Base-by-base conservation (phyloP, 2,329 filamentous ascomycete genomes). In the Aspergillus piperis region DNA sequence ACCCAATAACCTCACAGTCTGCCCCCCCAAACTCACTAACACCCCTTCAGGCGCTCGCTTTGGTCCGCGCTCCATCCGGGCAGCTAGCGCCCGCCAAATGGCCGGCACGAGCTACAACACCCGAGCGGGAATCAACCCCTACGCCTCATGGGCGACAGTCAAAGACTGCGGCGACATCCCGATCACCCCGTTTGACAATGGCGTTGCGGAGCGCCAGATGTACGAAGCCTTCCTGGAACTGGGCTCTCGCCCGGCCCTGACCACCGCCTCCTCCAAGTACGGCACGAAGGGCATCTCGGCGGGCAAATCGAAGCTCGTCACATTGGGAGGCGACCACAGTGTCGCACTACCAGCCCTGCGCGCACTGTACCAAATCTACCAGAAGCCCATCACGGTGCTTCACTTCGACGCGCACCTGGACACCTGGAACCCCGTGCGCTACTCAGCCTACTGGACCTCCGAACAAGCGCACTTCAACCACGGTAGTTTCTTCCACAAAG, bases 81-180 rank as follows among this genome's bases (percentile, higher is more conserved):
- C 90, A 41, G 92, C 91, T 42, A 94, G 91, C 32, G 84, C 88
- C 7, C 87, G 92, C 19, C 92, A 96, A 77, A 91, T 89, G 13
- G 84, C 87, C 2, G 91, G 90, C 74, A 86, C 91, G 44, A 90
- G 89, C 71, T 92, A 90, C 83, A 96, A 96, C 77, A 86, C 90
- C 2, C 87, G 92, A 21, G 92, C 91, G 1, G 84, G 83, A 41
- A 84, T 96, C 66, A 97, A 96, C 75, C 92, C 93, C 0, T 96
- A 95, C 78, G 80, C 81, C 42, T 89, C 84, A 57, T 94, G 90
- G 89, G 90, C 90, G 0, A 86, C 80, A 41, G 86, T 96, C 61
- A 81, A 94, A 54, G 93, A 97, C 80, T 97, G 93, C 75, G 93
- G 93, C 50, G 93, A 96, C 73, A 92, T 96, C 58, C 92, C 93